phyloP scores from a whole-genome alignment of 2,329 filamentous ascomycete genomes.

The Cordyceps militaris region DNA sequence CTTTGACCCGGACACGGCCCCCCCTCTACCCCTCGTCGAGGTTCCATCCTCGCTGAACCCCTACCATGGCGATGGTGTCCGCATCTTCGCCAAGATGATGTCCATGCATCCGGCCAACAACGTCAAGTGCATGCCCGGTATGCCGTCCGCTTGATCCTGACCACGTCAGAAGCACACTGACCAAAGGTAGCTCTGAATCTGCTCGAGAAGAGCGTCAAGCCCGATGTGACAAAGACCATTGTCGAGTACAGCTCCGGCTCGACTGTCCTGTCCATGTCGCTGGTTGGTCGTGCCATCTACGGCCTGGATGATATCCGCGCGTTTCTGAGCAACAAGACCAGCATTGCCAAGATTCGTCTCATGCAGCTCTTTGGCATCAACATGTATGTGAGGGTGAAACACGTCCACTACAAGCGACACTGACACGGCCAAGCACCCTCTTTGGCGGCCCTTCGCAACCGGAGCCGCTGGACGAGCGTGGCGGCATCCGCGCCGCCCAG shows the following conservation, averaged over 20 bases:
- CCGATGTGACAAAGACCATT: conserved; percentile 39
- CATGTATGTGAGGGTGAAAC: conserved; percentile 26
- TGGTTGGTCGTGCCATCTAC: conserved; percentile 45
- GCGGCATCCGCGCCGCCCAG: conserved; percentile 44
- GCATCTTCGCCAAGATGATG: conserved; percentile 61
- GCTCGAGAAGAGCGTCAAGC: conserved; percentile 33
- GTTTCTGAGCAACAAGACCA: conserved; percentile 53
- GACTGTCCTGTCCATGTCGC: conserved; percentile 53
- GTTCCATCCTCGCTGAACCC: conserved; percentile 51
- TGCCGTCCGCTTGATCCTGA: not conserved
- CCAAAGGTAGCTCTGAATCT: conserved; percentile 42
- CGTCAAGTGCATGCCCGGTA: conserved; percentile 56
- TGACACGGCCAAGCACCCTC: conserved; percentile 33
- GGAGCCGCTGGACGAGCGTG: conserved; percentile 45
- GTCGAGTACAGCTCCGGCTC: conserved; percentile 57
- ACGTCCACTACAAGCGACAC: not conserved
- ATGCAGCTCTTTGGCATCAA: conserved; percentile 54
- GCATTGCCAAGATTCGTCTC: conserved; percentile 42
- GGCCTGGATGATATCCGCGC: conserved; percentile 45
- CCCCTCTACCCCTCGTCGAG: conserved; percentile 55
- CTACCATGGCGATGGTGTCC: conserved; percentile 48
- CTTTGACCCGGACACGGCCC: conserved; percentile 50
- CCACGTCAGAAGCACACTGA: not conserved
- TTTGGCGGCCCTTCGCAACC: conserved; percentile 54
- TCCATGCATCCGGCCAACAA: conserved; percentile 58